These are phyloP conservation scores for Arctium minus DNA, from an alignment of 129 eudicot genomes.

Conservation along the genomic window DNA sequence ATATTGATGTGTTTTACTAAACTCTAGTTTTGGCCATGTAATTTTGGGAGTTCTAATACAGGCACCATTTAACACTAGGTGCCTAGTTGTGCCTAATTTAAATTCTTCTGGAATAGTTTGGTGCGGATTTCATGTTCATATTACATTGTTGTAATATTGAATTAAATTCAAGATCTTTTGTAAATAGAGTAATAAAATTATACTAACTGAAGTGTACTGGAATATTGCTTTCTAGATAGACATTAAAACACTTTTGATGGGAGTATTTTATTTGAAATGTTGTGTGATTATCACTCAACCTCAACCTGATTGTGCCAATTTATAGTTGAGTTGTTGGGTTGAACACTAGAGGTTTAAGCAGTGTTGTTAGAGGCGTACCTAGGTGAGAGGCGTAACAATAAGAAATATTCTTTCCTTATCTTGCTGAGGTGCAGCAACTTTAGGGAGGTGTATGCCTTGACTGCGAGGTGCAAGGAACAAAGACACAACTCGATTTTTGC, in stretches of 20 bases:
- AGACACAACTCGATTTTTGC: background rate
- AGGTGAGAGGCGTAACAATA: background rate
- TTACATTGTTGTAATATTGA: slow-evolving; percentile 15
- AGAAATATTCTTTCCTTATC: background rate
- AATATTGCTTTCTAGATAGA: background rate
- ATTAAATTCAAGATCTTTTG: slow-evolving; percentile 5
- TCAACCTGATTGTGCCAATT: background rate
- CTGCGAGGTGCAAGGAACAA: background rate
- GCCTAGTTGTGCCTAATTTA: background rate
- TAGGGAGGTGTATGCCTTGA: background rate
- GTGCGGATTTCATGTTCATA: background rate
- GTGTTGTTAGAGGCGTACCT: background rate
- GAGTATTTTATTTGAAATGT: background rate
- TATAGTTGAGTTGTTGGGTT: background rate
- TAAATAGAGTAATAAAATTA: background rate
- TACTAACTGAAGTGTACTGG: background rate
- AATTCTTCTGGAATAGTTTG: background rate
- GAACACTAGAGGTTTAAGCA: background rate
- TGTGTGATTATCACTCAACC: background rate
- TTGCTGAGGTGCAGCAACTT: background rate
- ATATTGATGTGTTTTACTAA: no score
- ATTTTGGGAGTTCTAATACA: background rate
- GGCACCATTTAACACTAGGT: background rate
- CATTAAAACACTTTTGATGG: background rate
- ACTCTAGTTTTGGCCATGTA: background rate